These are phyloP conservation scores for Ambrosiella beaveri DNA, from an alignment of 2,329 filamentous ascomycete genomes.

Conservation along the genomic window DNA sequence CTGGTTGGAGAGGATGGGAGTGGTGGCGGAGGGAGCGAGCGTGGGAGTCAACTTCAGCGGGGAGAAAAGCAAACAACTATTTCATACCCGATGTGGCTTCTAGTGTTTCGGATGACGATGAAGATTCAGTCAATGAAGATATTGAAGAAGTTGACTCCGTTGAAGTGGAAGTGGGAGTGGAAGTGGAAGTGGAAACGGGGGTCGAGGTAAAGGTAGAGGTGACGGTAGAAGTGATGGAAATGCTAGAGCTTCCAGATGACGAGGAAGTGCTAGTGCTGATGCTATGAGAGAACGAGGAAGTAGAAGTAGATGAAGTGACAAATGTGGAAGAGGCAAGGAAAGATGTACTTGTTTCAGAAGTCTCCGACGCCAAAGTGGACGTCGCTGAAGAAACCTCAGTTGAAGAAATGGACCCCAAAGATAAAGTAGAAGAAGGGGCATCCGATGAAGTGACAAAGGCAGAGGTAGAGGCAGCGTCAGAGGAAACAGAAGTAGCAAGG, in stretches of 20 bases:
- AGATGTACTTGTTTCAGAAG: conserved; percentile 19
- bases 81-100: too few species aligned
- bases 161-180: not conserved
- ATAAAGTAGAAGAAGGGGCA: conserved; percentile 14
- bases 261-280: not conserved
- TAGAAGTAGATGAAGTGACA: conserved; percentile 8
- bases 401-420: conserved; percentile 9
- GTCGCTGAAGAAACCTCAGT: conserved; percentile 11
- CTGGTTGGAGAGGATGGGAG: not conserved
- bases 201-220: not conserved
- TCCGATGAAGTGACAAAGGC: too few species aligned
- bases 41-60: not conserved
- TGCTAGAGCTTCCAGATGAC: not conserved
- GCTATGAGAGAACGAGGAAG: conserved; percentile 11
- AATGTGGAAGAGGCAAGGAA: conserved; percentile 14
- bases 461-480: too few species aligned
- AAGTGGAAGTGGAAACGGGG: not conserved
- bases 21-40: not conserved
- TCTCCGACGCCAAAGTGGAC: conserved; percentile 12
- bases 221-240: not conserved
- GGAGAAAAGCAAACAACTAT: too few species aligned
- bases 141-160: not conserved
- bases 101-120: too few species aligned
- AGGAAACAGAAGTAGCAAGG: conserved; percentile 14
- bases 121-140: not conserved